These are phyloP conservation scores for Endothia cerciana DNA, from an alignment of 2,329 filamentous ascomycete species.

Conservation along the genomic window DNA sequence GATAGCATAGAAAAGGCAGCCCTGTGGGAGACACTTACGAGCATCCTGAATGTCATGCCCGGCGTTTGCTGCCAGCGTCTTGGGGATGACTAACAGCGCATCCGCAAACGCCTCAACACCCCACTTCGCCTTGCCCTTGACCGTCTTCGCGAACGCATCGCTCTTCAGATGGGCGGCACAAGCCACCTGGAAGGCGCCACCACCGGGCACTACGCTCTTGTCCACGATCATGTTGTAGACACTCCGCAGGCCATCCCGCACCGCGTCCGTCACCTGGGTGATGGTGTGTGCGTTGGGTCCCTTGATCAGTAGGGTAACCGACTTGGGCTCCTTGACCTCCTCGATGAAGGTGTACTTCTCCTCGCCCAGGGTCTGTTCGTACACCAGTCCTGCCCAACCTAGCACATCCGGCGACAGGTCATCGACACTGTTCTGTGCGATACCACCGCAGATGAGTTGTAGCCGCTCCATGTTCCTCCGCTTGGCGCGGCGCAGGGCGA, in stretches of 20 bases:
- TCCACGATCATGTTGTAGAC: constrained; percentile 99
- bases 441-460: constrained; percentile 90
- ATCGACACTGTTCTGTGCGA: constrained; percentile 94
- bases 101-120: constrained; percentile 95
- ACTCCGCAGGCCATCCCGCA: constrained; percentile 90
- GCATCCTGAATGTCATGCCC: constrained; percentile 97
- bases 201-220: constrained; percentile 90
- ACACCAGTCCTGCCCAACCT: constrained; percentile 94
- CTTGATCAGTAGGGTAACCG: constrained; percentile 96
- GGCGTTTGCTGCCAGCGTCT: constrained; percentile 94
- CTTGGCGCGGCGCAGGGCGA: constrained; percentile 93
- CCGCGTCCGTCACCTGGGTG: constrained; percentile 93
- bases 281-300: constrained; percentile 97
- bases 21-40: constrained; percentile 58
- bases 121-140: constrained; percentile 98
- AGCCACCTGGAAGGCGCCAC: constrained; percentile 93
- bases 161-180: constrained; percentile 86
- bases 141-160: constrained; percentile 82
- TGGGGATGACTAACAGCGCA: constrained; percentile 92
- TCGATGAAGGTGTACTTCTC: constrained; percentile 99
- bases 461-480: constrained; percentile 98
- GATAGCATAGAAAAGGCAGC: not conserved
- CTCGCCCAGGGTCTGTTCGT: constrained; percentile 96
- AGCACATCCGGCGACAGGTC: constrained; percentile 86
- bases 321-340: constrained; percentile 98